Conservation (phyloP, 2,329 filamentous ascomycete species). For the Amauroascus verrucosus region DNA sequence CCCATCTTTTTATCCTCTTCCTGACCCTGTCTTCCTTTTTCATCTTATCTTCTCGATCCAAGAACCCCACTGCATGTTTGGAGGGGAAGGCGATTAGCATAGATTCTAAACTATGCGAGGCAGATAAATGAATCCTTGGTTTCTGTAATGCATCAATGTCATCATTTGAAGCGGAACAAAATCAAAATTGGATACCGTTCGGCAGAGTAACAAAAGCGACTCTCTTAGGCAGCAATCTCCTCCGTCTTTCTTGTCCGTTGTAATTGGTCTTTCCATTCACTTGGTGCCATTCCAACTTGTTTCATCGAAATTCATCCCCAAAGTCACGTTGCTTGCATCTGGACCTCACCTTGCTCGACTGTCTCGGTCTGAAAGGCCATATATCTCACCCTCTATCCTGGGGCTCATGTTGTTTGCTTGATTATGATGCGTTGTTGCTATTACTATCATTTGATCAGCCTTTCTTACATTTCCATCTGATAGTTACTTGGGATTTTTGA, state of each 20-base stretch:
- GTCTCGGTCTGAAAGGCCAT: background rate
- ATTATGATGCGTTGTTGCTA: background rate
- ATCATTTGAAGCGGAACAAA: background rate
- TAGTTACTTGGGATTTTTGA: background rate
- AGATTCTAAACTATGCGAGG: background rate
- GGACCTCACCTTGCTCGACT: background rate
- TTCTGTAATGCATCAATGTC: background rate
- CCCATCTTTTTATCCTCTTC: background rate
- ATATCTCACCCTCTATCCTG: background rate
- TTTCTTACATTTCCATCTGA: background rate
- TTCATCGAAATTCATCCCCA: background rate
- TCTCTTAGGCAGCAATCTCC: background rate
- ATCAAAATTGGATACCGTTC: background rate
- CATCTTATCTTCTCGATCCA: background rate
- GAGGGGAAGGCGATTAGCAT: background rate
- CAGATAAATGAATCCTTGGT: background rate
- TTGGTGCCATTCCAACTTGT: no score
- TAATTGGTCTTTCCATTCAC: background rate
- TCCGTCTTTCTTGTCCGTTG: background rate
- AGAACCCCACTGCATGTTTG: background rate
- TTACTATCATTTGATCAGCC: background rate
- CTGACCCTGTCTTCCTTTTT: background rate
- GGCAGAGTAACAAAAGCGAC: no score
- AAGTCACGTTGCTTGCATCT: no score
- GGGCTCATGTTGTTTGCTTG: background rate